phyloP scores from a whole-genome alignment of 1,284 basidiomycete species.

The Marasmius fiardii region DNA sequence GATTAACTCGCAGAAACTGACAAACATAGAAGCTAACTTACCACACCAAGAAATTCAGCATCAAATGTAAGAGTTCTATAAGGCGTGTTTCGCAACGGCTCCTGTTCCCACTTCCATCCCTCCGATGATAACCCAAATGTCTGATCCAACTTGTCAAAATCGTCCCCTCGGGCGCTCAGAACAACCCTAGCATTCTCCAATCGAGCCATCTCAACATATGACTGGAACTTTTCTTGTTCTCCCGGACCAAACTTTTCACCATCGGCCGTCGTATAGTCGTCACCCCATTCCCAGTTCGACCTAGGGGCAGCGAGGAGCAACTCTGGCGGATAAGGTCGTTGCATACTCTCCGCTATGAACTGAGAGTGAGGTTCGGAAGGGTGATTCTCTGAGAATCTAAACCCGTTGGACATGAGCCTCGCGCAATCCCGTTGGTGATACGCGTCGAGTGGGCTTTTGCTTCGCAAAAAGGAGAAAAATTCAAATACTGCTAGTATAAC shows the following conservation, averaged over 20 bases:
- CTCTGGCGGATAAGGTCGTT: background rate
- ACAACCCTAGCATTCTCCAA: slow-evolving; percentile 43
- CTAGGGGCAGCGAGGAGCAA: slow-evolving; percentile 23
- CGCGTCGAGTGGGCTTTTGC: slow-evolving; percentile 32
- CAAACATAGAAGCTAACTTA: slow-evolving; percentile 14
- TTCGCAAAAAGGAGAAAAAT: slow-evolving; percentile 56
- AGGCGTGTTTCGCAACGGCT: slow-evolving; percentile 53
- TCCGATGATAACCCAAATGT: slow-evolving; percentile 30
- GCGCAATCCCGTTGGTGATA: slow-evolving; percentile 57
- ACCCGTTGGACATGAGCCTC: slow-evolving; percentile 52
- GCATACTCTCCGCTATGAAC: slow-evolving; percentile 1
- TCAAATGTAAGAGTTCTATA: slow-evolving; percentile 41
- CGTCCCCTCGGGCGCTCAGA: slow-evolving; percentile 36
- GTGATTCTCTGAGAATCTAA: slow-evolving; percentile 40
- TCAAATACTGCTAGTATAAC: slow-evolving; percentile 55
- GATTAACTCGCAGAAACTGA: slow-evolving; percentile 21
- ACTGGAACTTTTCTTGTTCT: slow-evolving; percentile 1
- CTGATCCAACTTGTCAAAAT: slow-evolving; percentile 4
- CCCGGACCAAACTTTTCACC: background rate
- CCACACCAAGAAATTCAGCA: slow-evolving; percentile 39
- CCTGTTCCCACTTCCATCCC: slow-evolving; percentile 37
- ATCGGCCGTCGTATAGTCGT: background rate
- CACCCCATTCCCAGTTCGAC: slow-evolving; percentile 1
- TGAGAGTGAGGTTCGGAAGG: background rate
- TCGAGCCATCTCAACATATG: slow-evolving; percentile 33